Base-by-base conservation (phyloP, 352 stramenopile genomes). In the Globisporangium takayamanum region DNA sequence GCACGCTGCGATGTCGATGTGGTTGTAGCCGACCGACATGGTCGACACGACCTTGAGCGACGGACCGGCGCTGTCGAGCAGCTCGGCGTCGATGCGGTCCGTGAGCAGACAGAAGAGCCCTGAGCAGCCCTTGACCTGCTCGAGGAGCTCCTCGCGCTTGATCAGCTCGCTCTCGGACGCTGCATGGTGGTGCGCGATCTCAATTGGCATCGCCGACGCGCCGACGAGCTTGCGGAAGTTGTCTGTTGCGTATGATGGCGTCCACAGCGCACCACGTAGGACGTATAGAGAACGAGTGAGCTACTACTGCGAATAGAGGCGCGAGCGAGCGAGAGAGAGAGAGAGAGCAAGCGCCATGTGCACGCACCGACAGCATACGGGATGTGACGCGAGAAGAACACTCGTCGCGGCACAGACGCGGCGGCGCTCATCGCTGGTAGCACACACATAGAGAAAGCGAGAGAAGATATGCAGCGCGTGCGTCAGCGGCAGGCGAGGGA, bases 11-110 rank as follows among this genome's bases (percentile, higher is more conserved):
- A 96, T 66, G 53, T 95, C 87, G 64, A 97, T 94, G 66, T 97
- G 88, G 76, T 97, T 93, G 55, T 89, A 82, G 54, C 90, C 90
- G 6, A 94, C 88, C 25, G 81, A 95, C 84, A 97, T 90, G 45
- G 90, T 96, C 55, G 62, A 92, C 30, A 89, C 81, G 15, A 89
- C 79, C 37, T 75, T 76, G 25, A 91, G 69, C 28, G 71, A 70
- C 10, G 76, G 69, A 1, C 84, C 84, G 33, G 78, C 78, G 6
- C 63, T 64, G 22, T 76, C 74, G 44, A 91, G 64, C 50, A 90
- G 58, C 58, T 88, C 80, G n/a, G 61, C 69, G 58, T 91, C 80
- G 60, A 93, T 72, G 41, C 73, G 76, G 54, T 93, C 84, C 28
- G 77, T 86, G 33, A 91, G 66, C 28, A 91, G 63, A 50, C 80